Base-by-base conservation (phyloP, 2,329 filamentous ascomycete genomes). In the Coniochaeta sp. region DNA sequence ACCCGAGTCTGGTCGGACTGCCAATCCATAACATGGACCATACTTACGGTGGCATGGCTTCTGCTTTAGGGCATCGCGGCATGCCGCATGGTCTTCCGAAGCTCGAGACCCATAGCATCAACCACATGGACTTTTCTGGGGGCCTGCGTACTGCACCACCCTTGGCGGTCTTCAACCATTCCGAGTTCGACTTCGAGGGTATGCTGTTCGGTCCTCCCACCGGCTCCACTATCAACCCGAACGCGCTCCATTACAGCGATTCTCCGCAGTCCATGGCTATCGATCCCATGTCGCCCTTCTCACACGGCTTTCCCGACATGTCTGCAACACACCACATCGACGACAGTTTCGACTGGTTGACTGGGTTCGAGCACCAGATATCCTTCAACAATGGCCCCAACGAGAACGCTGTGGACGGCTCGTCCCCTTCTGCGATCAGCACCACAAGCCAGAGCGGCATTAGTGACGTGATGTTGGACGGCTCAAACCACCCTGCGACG, bases 401-500 rank as follows among this genome's bases (percentile, higher is more conserved):
- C 68, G 92, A 96, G 67, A 89, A 87, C 65, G 91, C 90, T 31
- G 84, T 97, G 59, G 93, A 96, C 68, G 92, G 90, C 62, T 98
- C 95, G 12, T 98, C 95, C 16, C 95, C 95, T 17, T 98, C 95
- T 9, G 92, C 92, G 55, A 93, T 98, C 73, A 98, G 93, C 77
- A 96, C 91, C 50, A 91, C 90, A 62, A 98, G 93, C 74, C 93
- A 96, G 70, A 93, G 90, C 72, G 90, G 89, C 58, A 90, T 93
- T 73, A 96, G 91, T 74, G 95, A 98, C 71, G 86, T 92, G 62
- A 92, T 96, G 88, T 80, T 95, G 61, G 92, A 97, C 73, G 91
- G 90, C 62, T 85, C 85, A 40, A 89, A 87, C 72, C 88, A 88
- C 73, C 86, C 88, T 44, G 78, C 81, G 40, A 76, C 80, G 61